Evolutionary conservation across 805 yeast genomes (phyloP).

Genomic region (Schizosaccharomyces lindneri): DNA sequence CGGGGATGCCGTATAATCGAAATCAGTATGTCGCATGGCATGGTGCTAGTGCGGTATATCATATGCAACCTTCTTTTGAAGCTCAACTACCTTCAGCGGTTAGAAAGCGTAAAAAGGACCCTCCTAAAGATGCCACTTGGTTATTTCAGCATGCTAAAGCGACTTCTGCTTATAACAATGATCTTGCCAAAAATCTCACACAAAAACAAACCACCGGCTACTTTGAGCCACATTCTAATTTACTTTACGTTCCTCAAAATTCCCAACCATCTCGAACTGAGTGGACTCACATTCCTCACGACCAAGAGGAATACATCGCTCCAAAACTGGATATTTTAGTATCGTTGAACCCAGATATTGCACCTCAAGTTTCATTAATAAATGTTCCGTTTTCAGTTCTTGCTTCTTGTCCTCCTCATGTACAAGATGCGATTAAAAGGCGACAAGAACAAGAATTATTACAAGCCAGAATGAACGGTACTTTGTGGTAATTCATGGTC

Average conservation of each 20-base stretch:
- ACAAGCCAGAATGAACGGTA: not conserved
- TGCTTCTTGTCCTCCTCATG: not conserved
- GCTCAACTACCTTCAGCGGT: slow-evolving; percentile 4
- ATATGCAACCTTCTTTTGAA: slow-evolving; percentile 11
- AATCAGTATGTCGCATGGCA: slow-evolving; percentile 32
- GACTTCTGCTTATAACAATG: slow-evolving; percentile 43
- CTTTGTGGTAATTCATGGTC: too few species aligned
- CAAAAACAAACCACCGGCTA: slow-evolving; percentile 26
- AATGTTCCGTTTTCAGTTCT: not conserved
- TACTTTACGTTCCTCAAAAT: slow-evolving; percentile 40
- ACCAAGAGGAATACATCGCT: too few species aligned
- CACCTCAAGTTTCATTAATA: not conserved
- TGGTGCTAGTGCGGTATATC: slow-evolving; percentile 22
- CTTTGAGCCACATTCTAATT: slow-evolving; percentile 69
- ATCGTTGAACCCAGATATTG: not conserved
- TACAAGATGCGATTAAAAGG: not conserved
- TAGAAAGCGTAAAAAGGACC: slow-evolving; percentile 11
- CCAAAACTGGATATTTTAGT: not conserved
- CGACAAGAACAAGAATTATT: not conserved
- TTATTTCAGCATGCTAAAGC: slow-evolving; percentile 63
- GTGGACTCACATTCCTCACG: slow-evolving; percentile 3
- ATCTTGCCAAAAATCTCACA: slow-evolving; percentile 32
- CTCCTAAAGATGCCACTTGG: slow-evolving; percentile 50
- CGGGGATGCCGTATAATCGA: slow-evolving; percentile 21
- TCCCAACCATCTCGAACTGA: slow-evolving; percentile 37